Base-by-base conservation (phyloP, 1,139 yeast genomes). In the Magnusiomyces suaveolens region DNA sequence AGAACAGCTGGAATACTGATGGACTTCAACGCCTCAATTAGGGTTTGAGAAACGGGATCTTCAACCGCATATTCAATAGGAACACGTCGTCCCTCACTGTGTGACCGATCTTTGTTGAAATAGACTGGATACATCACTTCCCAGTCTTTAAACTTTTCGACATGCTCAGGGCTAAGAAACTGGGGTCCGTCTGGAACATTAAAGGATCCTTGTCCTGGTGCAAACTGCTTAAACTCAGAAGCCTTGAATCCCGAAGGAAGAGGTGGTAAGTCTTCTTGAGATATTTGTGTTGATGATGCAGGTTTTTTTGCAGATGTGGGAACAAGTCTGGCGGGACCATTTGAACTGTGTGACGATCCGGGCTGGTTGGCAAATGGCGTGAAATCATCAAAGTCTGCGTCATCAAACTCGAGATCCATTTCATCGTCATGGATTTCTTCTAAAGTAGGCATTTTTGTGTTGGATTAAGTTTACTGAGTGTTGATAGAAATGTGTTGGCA, bases 61-160 rank as follows among this genome's bases (percentile, higher is more conserved):
- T 75, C 81, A 24, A 89, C 95, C 1, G 96, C 95, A 46, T 75
- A 67, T 20, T 76, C 77, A 43, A 67, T 63, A 6, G 83, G 75
- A 32, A 89, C 94, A 59, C 97, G 76, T 68, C 98, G 81, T 2
- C 98, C 98, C 66, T 89, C 81, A 54, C 77, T 76, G 63, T 83
- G 87, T 1, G 90, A 76, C 69, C 95, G 78, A 61, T 79, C 78
- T 55, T 75, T 77, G 70, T 92, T 97, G 68, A 92, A 92, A 71
- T 92, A 92, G 64, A 96, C 85, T 18, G 98, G 98, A 66, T 92
- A 92, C 46, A 92, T 63, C 48, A 87, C 68, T 68, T 85, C 90
- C 75, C 88, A 81, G 55, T 74, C 69, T 65, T 80, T 82, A 62
- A 87, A 76, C 64, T 83, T 80, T 55, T 79, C 81, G 57, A 78